Conservation (phyloP, 116 monocot species). For the Iris pallida region DNA sequence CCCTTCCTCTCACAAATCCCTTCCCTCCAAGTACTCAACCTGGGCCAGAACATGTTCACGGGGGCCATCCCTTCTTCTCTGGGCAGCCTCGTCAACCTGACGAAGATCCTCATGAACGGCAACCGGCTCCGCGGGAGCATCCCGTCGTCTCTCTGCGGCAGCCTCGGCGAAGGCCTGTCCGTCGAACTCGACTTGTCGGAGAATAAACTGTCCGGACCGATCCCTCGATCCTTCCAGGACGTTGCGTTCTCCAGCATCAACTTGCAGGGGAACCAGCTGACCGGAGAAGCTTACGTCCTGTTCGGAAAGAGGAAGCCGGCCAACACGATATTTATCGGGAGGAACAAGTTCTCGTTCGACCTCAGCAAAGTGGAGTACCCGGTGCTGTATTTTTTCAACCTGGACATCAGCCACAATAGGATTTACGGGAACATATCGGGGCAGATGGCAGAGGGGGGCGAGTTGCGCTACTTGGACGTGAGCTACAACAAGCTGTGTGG, state of each 20-base stretch:
- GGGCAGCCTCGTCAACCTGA: neutral
- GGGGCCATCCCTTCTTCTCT: neutral
- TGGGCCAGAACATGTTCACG: neutral
- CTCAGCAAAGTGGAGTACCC: neutral
- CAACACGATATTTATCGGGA: neutral
- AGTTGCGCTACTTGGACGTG: neutral
- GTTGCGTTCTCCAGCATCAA: neutral
- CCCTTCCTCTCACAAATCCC: neutral
- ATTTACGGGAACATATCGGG: constrained; percentile 8
- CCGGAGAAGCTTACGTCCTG: constrained; percentile 14
- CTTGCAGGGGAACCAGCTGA: neutral
- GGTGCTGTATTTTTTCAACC: neutral
- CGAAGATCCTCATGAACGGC: neutral
- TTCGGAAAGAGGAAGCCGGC: constrained; percentile 5
- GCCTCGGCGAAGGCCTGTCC: neutral
- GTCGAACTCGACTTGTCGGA: neutral
- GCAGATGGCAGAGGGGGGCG: neutral
- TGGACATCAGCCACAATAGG: constrained; percentile 16
- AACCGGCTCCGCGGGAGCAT: neutral
- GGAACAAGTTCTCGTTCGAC: constrained; percentile 7
- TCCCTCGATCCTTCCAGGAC: neutral
- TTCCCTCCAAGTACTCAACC: neutral
- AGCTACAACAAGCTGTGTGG: neutral
- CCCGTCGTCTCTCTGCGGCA: neutral
- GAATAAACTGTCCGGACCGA: neutral